Evolutionary conservation across 1,284 basidiomycete genomes (phyloP), one percentile per base, ranked within the genome.

Genomic region (Pyrrhoderma lamaoense): DNA sequence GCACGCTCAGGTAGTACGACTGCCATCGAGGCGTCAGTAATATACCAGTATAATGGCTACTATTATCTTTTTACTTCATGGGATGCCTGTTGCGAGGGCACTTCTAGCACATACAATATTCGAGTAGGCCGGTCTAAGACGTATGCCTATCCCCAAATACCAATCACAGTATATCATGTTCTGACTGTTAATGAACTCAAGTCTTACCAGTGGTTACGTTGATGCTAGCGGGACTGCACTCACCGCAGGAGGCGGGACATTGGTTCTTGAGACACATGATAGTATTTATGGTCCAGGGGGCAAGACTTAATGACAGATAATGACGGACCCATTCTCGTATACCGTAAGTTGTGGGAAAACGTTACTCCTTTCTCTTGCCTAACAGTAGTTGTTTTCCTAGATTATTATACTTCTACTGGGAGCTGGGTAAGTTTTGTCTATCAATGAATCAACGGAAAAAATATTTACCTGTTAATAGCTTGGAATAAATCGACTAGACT

Each of bases 11-110:
- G 43, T 7, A 44, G 48, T 39, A 45, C 42, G 21, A 54, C 47
- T 5, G 59, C 58, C 11, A 56, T 62, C 38, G 59, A 63, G 43
- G 61, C 54, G 14, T 38, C 47, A 48, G 64, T 63, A 23, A 67
- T 79, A 38, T 76, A 63, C 64, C 70, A 76, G 57, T 59, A 65
- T 53, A 68, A 68, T 21, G 67, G 57, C 40, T 79, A 66, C 60
- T 80, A 70, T 62, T 81, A 81, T 57, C 67, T 82, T 22, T 81
- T 80, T 63, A 71, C 72, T 0, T 74, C 71, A 13, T 80, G 76
- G 76, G 79, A 79, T 57, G 66, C 64, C 1, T 80, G 79, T 63
- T 81, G 79, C 64, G 40, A 61, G 22, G 77, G 78, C 3, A 71
- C 68, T 11, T 66, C 62, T 8, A 75, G 75, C 61, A 80, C 77